phyloP scores from a whole-genome alignment of 805 yeast species.

The Sugiyamaella marilandica region DNA sequence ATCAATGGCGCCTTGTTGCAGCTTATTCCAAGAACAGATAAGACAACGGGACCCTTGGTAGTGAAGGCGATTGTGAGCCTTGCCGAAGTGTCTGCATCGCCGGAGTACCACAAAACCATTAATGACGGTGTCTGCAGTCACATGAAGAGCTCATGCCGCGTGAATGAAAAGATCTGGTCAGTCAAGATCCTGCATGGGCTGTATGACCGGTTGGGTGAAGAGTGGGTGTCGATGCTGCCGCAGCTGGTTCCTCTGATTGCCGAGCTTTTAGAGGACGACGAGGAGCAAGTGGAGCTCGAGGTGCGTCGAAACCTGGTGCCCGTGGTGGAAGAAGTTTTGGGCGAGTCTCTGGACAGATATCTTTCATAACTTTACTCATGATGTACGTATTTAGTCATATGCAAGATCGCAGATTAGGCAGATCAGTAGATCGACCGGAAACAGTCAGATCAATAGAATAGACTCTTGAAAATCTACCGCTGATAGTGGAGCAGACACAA shows the following conservation, averaged over 20 bases:
- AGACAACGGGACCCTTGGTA: slow-evolving; percentile 69
- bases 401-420: too few species aligned
- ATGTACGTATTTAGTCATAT: background rate
- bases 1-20: slow-evolving; percentile 57
- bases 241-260: slow-evolving; percentile 94
- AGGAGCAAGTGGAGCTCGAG: slow-evolving; percentile 86
- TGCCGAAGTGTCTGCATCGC: slow-evolving; percentile 56
- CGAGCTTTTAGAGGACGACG: slow-evolving; percentile 91
- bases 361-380: slow-evolving; percentile 20
- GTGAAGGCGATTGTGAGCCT: slow-evolving; percentile 76
- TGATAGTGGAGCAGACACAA: too few species aligned
- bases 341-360: slow-evolving; percentile 79
- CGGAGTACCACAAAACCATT: slow-evolving; percentile 64
- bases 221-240: slow-evolving; percentile 86
- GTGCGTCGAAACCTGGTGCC: slow-evolving; percentile 87
- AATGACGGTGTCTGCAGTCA: slow-evolving; percentile 59
- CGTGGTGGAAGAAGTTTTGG: slow-evolving; percentile 85
- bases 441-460: too few species aligned
- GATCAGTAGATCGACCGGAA: too few species aligned
- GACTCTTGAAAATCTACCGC: too few species aligned
- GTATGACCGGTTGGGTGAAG: slow-evolving; percentile 89
- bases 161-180: slow-evolving; percentile 72
- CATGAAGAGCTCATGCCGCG: slow-evolving; percentile 52
- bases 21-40: slow-evolving; percentile 67
- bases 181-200: slow-evolving; percentile 71